Conservation (phyloP, 257 asterid genomes). For the Ilex asprella region DNA sequence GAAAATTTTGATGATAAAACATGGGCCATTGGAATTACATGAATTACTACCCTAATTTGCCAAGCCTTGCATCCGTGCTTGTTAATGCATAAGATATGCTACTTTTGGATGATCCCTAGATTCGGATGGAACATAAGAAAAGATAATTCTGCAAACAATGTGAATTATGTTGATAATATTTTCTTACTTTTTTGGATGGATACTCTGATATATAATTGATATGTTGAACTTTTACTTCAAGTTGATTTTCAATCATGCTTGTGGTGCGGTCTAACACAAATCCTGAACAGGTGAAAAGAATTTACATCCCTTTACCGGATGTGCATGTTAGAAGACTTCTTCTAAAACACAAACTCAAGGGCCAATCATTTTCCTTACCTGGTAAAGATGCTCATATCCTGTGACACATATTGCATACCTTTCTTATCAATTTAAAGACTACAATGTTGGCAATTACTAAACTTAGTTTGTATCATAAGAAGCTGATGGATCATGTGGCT, state of each 20-base stretch:
- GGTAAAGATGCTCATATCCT: constrained; percentile 36
- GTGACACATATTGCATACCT: too few relatives aligned
- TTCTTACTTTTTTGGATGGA: not conserved
- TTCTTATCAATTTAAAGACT: not conserved
- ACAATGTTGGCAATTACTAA: too few relatives aligned
- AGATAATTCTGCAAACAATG: not conserved
- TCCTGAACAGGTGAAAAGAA: constrained; percentile 79
- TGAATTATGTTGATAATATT: not conserved
- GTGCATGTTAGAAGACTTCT: constrained; percentile 70
- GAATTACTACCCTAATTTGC: not conserved
- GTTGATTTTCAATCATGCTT: not conserved
- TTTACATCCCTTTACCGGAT: constrained; percentile 96
- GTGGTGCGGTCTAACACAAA: not conserved
- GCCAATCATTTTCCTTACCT: constrained; percentile 74
- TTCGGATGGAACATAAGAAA: too few relatives aligned
- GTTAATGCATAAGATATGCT: too few relatives aligned
- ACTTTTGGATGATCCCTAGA: too few relatives aligned
- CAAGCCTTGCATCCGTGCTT: too few relatives aligned
- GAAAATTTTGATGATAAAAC: too few relatives aligned
- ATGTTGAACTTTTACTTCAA: not conserved
- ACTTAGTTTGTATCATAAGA: too few relatives aligned
- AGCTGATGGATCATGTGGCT: too few relatives aligned
- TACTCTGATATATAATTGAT: constrained; percentile 9
- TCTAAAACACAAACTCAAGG: constrained; percentile 83
- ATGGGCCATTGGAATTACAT: too few relatives aligned